Evolutionary conservation across 768 basidiomycete species (phyloP).

Genomic region (Hirschioporus abietinus): DNA sequence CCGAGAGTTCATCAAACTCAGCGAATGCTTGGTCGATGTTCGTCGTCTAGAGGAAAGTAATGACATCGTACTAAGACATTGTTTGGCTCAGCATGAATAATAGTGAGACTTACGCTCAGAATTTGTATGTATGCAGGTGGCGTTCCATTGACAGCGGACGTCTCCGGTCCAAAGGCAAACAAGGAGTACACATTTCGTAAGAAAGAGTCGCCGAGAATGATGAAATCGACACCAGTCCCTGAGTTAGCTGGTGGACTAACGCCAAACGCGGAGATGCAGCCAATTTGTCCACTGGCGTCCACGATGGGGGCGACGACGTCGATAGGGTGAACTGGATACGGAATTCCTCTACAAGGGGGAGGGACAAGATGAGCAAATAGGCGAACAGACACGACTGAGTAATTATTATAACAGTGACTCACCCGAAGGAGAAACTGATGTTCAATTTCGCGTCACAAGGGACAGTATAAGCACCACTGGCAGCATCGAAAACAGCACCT

Average conservation of each 20-base stretch:
- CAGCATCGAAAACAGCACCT: conserved; percentile 21
- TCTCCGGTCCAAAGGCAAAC: conserved; percentile 14
- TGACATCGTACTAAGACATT: neutral
- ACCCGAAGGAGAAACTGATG: conserved; percentile 27
- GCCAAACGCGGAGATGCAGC: conserved; percentile 5
- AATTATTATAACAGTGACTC: conserved; percentile 2
- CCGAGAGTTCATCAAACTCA: neutral
- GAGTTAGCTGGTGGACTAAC: neutral
- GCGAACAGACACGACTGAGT: neutral
- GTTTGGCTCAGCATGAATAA: neutral
- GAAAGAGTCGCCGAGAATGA: conserved; percentile 16
- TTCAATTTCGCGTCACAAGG: conserved; percentile 25
- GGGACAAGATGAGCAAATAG: no score
- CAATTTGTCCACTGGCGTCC: neutral
- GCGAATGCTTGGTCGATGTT: neutral
- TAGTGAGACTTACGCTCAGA: conserved; percentile 7
- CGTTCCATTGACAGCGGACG: neutral
- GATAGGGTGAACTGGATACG: conserved; percentile 19
- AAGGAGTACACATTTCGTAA: conserved; percentile 16
- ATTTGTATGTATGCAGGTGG: conserved; percentile 12
- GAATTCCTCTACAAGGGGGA: conserved; percentile 11
- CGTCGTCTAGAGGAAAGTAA: neutral
- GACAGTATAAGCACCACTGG: conserved; percentile 21
- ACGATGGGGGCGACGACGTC: conserved; percentile 9
- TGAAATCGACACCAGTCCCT: conserved; percentile 11